Evolutionary conservation across 2,329 filamentous ascomycete species (phyloP), one percentile per base, ranked within the genome.

Genomic region (Onygena corvina): DNA sequence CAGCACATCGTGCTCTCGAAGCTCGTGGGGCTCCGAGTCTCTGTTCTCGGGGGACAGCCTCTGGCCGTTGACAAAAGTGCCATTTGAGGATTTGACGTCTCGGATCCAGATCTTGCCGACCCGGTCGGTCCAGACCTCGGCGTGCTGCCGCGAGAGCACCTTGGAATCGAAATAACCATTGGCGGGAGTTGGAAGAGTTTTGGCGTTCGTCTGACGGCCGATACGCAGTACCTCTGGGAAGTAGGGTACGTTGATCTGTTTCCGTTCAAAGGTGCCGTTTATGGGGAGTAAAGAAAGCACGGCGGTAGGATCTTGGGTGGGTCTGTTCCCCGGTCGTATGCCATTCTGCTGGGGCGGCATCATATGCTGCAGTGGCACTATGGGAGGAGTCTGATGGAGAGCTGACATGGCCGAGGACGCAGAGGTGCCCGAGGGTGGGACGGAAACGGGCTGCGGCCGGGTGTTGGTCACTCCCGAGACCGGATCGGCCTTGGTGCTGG

Each of bases 111-210:
- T 84, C 64, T 94, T 94, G 48, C 89, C 89, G 53, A 70, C 74
- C 54, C 85, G 81, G 48, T 86, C 82, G 11, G 92, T 88, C 80
- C 88, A 96, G 31, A 98, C 84, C 65, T 98, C 92, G 30, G 92
- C 92, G 65, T 98, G 92, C 64, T 95, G 88, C 59, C 92, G 78
- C 33, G 92, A 96, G 20, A 98, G 76, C 21, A 98, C 92, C 67
- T 98, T 98, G 47, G 90, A 96, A 66, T 98, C 92, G 61, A 98
- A 98, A 67, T 85, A 98, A 30, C 92, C 92, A 67, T 98, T 98
- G 53, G 82, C 71, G 0, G 87, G 81, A 0, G 89, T 94, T 0
- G 92, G 92, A 9, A 93, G 78, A 0, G 92, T 96, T 68, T 94
- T 96, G 56, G 87, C 86, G 66, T 98, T 98, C 16, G 92, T 98